A percentile compares a stretch with the other conserved stretches of the same genome.
These are phyloP conservation scores for Allomyces macrogynus DNA, from an alignment of 192 early-diverging fungal species.

Conservation along the genomic window DNA sequence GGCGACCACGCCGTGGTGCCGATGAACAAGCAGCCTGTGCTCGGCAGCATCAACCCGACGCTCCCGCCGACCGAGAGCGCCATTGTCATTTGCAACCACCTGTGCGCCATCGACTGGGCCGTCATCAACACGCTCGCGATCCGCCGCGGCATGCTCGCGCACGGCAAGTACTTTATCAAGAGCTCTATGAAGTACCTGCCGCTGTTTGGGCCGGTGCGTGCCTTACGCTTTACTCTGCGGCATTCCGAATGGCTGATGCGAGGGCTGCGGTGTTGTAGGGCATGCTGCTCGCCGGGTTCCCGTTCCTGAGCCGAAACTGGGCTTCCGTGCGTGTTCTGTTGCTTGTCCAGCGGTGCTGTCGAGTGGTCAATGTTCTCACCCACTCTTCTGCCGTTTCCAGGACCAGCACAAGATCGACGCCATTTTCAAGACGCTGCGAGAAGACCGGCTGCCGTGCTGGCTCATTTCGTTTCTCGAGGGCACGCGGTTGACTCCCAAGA, in stretches of 20 bases:
- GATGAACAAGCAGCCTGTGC: not conserved
- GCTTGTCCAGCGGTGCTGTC: too few species aligned
- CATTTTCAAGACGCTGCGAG: conserved; percentile 4
- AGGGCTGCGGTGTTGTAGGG: not conserved
- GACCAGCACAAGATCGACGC: conserved; percentile 5
- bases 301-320: conserved; percentile 8
- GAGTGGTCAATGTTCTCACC: too few species aligned
- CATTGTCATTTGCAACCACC: not conserved
- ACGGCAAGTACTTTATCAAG: conserved; percentile 7
- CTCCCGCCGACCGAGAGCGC: not conserved
- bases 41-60: not conserved
- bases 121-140: conserved; percentile 2
- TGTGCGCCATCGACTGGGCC: not conserved
- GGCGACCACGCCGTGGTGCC: not conserved
- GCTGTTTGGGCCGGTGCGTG: not conserved
- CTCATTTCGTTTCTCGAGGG: conserved; percentile 8
- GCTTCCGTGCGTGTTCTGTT: not conserved
- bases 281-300: conserved; percentile 1
- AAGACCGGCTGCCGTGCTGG: conserved; percentile 1
- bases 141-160: conserved; percentile 3
- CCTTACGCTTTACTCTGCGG: too few species aligned
- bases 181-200: conserved; percentile 3
- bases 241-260: too few species aligned
- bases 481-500: conserved; percentile 7
- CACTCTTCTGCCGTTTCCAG: too few species aligned